Conservation (phyloP, 169 alveolate species). For the Eimeria maxima region DNA sequence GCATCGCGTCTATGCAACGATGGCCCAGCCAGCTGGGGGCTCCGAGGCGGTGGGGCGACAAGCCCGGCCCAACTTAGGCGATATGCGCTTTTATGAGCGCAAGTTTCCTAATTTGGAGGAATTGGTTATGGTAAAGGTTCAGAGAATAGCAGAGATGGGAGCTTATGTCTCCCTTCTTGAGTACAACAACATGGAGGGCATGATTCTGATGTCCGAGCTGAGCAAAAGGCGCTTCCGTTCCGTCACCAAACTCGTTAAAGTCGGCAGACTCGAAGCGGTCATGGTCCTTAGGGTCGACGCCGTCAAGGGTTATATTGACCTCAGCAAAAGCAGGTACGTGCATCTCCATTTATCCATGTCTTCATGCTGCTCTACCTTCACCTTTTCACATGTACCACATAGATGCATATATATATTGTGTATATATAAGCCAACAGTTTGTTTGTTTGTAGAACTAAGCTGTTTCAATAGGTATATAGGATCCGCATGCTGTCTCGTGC, state of each 20-base stretch:
- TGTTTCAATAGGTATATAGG: no score
- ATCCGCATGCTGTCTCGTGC: no score
- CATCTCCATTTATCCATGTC: no score
- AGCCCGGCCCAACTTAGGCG: constrained; percentile 66
- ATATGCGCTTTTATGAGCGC: constrained; percentile 84
- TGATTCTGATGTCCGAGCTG: constrained; percentile 97
- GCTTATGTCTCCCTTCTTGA: constrained; percentile 98
- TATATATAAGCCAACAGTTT: no score
- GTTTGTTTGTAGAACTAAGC: no score
- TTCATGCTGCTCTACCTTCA: background rate
- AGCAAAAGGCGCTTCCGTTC: constrained; percentile 97
- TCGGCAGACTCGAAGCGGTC: constrained; percentile 97
- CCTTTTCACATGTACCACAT: background rate
- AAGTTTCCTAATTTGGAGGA: constrained; percentile 83
- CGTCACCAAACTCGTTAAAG: constrained; percentile 90
- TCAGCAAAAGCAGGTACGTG: constrained; percentile 93
- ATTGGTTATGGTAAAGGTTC: constrained; percentile 90
- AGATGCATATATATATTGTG: background rate
- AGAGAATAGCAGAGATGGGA: constrained; percentile 97
- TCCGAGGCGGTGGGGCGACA: constrained; percentile 54
- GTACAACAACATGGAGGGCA: constrained; percentile 97
- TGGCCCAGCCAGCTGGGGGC: constrained; percentile 44
- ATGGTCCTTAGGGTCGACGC: constrained; percentile 97
- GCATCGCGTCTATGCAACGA: background rate
- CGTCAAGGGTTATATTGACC: constrained; percentile 98